phyloP scores from a whole-genome alignment of 495 filamentous ascomycete species.

The Aspergillus hancockii region DNA sequence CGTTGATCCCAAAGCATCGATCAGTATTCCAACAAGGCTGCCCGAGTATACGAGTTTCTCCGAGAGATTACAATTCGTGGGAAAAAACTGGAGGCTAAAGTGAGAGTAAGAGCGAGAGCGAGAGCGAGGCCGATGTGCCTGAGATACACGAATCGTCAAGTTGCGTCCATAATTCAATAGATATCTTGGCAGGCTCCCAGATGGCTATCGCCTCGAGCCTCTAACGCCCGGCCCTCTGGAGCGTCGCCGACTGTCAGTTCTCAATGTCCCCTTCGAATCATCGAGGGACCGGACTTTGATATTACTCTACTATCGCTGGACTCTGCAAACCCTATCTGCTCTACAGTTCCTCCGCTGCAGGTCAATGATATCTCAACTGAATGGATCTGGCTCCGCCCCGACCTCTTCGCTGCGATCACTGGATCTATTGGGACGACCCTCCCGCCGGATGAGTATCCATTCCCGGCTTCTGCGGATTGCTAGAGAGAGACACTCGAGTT shows the following conservation, averaged over 20 bases:
- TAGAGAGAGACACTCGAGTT: neutral
- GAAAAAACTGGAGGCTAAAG: no score
- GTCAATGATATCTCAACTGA: conserved; percentile 5
- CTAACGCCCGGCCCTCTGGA: conserved; percentile 7
- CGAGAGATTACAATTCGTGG: no score
- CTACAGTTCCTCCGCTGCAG: conserved; percentile 3
- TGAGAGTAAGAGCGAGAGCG: no score
- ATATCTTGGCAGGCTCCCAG: conserved; percentile 7
- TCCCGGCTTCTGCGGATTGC: neutral
- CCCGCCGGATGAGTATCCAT: conserved; percentile 9
- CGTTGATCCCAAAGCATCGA: no score
- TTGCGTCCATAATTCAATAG: neutral
- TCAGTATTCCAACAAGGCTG: no score
- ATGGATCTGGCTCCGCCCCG: conserved; percentile 4
- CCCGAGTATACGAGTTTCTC: no score
- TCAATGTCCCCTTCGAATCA: neutral
- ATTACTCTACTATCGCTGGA: conserved; percentile 12
- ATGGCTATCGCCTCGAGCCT: conserved; percentile 8
- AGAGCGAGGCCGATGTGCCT: no score
- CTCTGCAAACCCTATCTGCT: conserved; percentile 6
- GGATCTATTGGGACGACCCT: conserved; percentile 4
- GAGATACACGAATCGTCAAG: no score
- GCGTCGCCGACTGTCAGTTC: neutral
- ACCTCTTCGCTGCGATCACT: neutral
- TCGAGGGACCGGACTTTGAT: neutral